These are phyloP conservation scores for Pichia sp. DNA, from an alignment of 1,139 yeast genomes.

Conservation along the genomic window DNA sequence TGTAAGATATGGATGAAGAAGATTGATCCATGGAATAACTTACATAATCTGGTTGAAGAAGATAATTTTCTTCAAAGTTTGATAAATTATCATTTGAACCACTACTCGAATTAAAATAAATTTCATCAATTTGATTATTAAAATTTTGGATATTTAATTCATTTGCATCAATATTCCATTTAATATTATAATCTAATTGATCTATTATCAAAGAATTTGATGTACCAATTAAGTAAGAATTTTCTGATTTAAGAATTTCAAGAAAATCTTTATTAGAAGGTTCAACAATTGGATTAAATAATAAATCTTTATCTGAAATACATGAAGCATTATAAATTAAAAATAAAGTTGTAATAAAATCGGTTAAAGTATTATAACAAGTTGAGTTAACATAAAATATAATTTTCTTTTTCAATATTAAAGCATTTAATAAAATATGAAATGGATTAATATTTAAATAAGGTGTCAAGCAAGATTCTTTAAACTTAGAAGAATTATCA, in stretches of 20 bases:
- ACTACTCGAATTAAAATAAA: background rate
- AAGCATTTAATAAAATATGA: constrained; percentile 40
- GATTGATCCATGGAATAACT: constrained; percentile 8
- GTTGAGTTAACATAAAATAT: constrained; percentile 45
- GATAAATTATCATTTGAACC: no score
- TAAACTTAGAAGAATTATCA: background rate
- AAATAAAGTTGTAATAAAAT: constrained; percentile 38
- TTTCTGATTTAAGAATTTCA: constrained; percentile 33
- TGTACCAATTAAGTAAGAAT: constrained; percentile 47
- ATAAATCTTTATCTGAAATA: constrained; percentile 36
- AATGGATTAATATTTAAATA: constrained; percentile 21
- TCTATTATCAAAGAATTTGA: constrained; percentile 48
- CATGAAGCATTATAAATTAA: constrained; percentile 32
- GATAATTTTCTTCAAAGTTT: background rate
- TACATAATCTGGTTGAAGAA: background rate
- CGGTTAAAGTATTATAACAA: constrained; percentile 44
- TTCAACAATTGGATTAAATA: constrained; percentile 39
- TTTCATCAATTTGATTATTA: constrained; percentile 5
- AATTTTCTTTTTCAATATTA: constrained; percentile 44
- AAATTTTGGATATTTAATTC: constrained; percentile 3
- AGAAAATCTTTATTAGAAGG: background rate
- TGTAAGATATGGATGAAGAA: constrained; percentile 5
- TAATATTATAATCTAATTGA: constrained; percentile 42
- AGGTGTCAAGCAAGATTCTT: constrained; percentile 18
- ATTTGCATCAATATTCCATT: constrained; percentile 41